Percentiles rank a stretch among this genome's conserved stretches.
Evolutionary conservation across 1,139 yeast genomes (phyloP).

Genomic region (Trichomonascaceae sp.): DNA sequence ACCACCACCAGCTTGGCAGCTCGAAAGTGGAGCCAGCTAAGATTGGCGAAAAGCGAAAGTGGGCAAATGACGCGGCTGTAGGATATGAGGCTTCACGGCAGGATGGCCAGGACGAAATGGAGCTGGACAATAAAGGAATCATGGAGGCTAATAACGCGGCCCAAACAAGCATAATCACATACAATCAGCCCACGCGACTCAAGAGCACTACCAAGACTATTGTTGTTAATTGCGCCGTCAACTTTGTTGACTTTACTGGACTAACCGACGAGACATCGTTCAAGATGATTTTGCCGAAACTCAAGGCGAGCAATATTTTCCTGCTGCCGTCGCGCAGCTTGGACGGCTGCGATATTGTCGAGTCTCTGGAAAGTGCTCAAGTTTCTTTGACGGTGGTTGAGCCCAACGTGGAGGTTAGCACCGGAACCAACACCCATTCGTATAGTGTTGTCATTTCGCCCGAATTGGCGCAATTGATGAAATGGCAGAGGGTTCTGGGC

Average conservation of each 20-base stretch:
- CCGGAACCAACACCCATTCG: constrained; percentile 53
- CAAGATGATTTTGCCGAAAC: constrained; percentile 60
- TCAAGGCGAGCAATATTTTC: constrained; percentile 68
- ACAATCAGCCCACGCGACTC: constrained; percentile 36
- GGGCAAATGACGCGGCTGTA: constrained; percentile 25
- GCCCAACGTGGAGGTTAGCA: constrained; percentile 19
- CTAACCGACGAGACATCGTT: constrained; percentile 75
- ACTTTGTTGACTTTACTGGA: constrained; percentile 75
- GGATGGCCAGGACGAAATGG: constrained; percentile 31
- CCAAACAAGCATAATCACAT: constrained; percentile 16
- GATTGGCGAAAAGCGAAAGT: constrained; percentile 28
- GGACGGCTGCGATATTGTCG: constrained; percentile 2
- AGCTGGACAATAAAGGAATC: constrained; percentile 26
- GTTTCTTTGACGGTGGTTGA: constrained; percentile 30
- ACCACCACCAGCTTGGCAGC: constrained; percentile 7
- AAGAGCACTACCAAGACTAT: constrained; percentile 28
- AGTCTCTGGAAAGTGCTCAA: constrained; percentile 8
- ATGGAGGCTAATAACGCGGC: constrained; percentile 13
- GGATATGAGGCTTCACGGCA: no score
- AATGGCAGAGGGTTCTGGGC: constrained; percentile 79
- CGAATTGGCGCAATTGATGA: constrained; percentile 43
- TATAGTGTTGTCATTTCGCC: constrained; percentile 65
- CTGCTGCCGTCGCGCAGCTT: constrained; percentile 22
- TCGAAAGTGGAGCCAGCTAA: constrained; percentile 14
- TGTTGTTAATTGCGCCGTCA: constrained; percentile 52